These are phyloP conservation scores for Stagonosporopsis rhizophila DNA, from an alignment of 2,329 filamentous ascomycete species.

Conservation along the genomic window DNA sequence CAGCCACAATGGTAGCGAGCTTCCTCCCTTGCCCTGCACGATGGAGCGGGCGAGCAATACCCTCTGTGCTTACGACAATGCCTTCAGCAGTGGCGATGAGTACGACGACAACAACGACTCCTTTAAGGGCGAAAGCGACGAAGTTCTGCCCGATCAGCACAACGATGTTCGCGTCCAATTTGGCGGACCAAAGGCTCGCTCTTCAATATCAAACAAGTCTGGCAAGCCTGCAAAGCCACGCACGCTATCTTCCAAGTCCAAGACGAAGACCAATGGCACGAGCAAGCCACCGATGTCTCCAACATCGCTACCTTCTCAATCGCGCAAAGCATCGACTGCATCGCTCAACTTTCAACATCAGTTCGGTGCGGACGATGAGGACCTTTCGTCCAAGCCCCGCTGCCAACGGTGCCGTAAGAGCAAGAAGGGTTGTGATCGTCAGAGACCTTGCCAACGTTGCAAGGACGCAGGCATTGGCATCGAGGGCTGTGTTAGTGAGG, in stretches of 20 bases:
- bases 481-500: slow-evolving; percentile 95
- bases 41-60: slow-evolving; percentile 29
- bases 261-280: slow-evolving; percentile 52
- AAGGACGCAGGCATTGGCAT: slow-evolving; percentile 92
- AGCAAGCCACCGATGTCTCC: slow-evolving; percentile 59
- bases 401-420: slow-evolving; percentile 99
- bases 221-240: slow-evolving; percentile 50
- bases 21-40: slow-evolving; percentile 47
- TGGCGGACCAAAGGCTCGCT: slow-evolving; percentile 45
- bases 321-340: slow-evolving; percentile 77
- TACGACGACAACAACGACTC: slow-evolving; percentile 62
- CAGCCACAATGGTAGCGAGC: slow-evolving; percentile 63
- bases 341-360: slow-evolving; percentile 71
- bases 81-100: slow-evolving; percentile 67
- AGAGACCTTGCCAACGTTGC: slow-evolving; percentile 93
- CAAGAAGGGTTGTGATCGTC: slow-evolving; percentile 98
- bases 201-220: slow-evolving; percentile 49
- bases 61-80: slow-evolving; percentile 56
- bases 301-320: slow-evolving; percentile 69
- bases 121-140: slow-evolving; percentile 64
- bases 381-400: slow-evolving; percentile 91
- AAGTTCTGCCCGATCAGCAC: slow-evolving; percentile 48
- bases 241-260: slow-evolving; percentile 58
- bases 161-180: slow-evolving; percentile 53
- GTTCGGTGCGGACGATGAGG: slow-evolving; percentile 77